A percentile compares a stretch with the other conserved stretches of the same genome.
Conservation (phyloP, 441 rosid species). For the Euphorbia celastroides region DNA sequence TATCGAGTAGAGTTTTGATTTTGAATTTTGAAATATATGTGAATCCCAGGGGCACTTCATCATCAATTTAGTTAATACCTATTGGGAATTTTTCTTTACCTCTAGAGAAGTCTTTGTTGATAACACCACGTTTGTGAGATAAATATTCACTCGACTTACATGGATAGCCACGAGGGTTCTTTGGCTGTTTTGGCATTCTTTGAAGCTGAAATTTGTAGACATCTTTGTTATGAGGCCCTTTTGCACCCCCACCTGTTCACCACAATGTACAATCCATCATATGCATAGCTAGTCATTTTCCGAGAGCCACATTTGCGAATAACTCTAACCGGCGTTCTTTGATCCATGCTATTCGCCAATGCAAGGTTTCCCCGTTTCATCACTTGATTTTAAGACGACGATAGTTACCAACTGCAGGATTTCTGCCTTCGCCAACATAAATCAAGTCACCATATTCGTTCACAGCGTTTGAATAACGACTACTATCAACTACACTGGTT, state of each 20-base stretch:
- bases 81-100: constrained; percentile 57
- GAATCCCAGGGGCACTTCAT: constrained; percentile 51
- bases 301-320: neutral
- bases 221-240: constrained; percentile 44
- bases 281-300: constrained; percentile 14
- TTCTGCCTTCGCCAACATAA: constrained; percentile 85
- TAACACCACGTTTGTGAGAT: constrained; percentile 37
- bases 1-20: too few species aligned
- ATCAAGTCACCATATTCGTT: too few species aligned
- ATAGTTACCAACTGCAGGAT: constrained; percentile 23
- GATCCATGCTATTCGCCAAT: constrained; percentile 28
- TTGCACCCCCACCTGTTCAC: constrained; percentile 40
- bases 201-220: constrained; percentile 50
- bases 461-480: constrained; percentile 48
- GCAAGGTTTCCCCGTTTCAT: constrained; percentile 39
- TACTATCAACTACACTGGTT: constrained; percentile 56
- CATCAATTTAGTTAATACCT: constrained; percentile 51
- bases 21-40: constrained; percentile 30
- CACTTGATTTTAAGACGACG: constrained; percentile 21
- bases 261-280: constrained; percentile 50
- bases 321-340: constrained; percentile 27
- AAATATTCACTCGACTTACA: constrained; percentile 28
- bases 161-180: constrained; percentile 53
- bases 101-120: constrained; percentile 44
- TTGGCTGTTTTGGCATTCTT: constrained; percentile 59